Conservation (phyloP, 805 yeast genomes). For the Jamesozyma rosinii region DNA sequence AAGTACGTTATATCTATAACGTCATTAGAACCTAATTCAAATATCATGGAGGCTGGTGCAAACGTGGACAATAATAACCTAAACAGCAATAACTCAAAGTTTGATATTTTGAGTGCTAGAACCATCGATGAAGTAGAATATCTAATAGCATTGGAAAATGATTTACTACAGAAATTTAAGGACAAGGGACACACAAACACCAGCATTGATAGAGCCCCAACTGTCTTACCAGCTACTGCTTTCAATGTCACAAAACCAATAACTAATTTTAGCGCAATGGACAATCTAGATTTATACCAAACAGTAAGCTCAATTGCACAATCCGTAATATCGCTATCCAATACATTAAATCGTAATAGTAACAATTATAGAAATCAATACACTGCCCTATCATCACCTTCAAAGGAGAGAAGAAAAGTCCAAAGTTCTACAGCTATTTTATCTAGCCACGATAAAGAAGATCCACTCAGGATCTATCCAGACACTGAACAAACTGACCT, state of each 20-base stretch:
- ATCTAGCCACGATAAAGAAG: conserved; percentile 6
- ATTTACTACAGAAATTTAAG: conserved; percentile 16
- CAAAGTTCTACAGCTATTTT: conserved; percentile 18
- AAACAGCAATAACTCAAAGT: conserved; percentile 27
- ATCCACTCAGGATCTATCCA: conserved; percentile 4
- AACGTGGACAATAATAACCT: conserved; percentile 11
- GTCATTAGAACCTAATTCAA: conserved; percentile 19
- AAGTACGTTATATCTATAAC: conserved; percentile 31
- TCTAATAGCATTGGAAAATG: conserved; percentile 40
- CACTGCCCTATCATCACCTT: conserved; percentile 13
- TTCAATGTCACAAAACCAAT: conserved; percentile 1
- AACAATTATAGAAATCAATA: conserved; percentile 1
- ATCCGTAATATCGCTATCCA: conserved; percentile 29
- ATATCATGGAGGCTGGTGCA: too few species aligned
- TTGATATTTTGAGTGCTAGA: conserved; percentile 62
- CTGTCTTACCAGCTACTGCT: too few species aligned
- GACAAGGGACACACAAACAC: background rate
- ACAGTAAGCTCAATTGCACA: conserved; percentile 30
- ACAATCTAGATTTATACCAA: conserved; percentile 29
- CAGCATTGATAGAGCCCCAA: background rate
- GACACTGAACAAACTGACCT: background rate
- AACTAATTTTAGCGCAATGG: conserved; percentile 24
- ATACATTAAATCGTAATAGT: conserved; percentile 15
- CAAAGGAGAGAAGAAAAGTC: conserved; percentile 20
- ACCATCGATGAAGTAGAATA: conserved; percentile 60